Evolutionary conservation across 371 early-diverging fungal genomes (phyloP).

Genomic region (Nematocida sp.): DNA sequence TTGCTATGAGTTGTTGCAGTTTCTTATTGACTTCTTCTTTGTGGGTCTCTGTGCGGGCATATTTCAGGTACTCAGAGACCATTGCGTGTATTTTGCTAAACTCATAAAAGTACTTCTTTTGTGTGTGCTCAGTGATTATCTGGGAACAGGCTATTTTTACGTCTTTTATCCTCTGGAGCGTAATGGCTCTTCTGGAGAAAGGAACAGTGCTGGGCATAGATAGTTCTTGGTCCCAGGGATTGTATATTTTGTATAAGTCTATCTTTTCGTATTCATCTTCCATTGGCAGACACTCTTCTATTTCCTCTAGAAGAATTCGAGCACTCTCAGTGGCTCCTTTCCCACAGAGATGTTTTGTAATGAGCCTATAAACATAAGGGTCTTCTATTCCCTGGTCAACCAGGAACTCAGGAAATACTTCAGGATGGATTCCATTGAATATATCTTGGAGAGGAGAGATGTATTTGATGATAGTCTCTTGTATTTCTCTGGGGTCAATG

Average conservation of each 20-base stretch:
- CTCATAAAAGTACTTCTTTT: neutral
- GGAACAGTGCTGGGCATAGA: neutral
- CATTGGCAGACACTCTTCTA: neutral
- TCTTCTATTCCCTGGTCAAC: neutral
- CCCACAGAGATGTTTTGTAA: slow-evolving; percentile 13
- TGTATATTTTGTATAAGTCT: neutral
- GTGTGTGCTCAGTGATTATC: neutral
- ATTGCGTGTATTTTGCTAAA: no score
- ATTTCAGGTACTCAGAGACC: no score
- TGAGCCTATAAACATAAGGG: slow-evolving; percentile 18
- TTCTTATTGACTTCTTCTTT: neutral
- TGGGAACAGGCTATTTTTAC: neutral
- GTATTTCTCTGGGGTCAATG: neutral
- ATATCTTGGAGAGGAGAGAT: neutral
- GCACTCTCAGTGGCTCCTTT: slow-evolving; percentile 29
- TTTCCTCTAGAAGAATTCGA: slow-evolving; percentile 12
- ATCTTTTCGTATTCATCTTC: neutral
- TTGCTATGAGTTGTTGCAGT: neutral
- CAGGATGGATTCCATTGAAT: neutral
- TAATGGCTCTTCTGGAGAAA: neutral
- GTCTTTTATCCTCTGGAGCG: neutral
- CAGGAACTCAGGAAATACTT: neutral
- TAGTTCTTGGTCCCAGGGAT: slow-evolving; percentile 37
- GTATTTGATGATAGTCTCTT: neutral
- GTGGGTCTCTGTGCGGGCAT: neutral